phyloP scores from a whole-genome alignment of 148 eudicot species.

The Camellia sinensis region DNA sequence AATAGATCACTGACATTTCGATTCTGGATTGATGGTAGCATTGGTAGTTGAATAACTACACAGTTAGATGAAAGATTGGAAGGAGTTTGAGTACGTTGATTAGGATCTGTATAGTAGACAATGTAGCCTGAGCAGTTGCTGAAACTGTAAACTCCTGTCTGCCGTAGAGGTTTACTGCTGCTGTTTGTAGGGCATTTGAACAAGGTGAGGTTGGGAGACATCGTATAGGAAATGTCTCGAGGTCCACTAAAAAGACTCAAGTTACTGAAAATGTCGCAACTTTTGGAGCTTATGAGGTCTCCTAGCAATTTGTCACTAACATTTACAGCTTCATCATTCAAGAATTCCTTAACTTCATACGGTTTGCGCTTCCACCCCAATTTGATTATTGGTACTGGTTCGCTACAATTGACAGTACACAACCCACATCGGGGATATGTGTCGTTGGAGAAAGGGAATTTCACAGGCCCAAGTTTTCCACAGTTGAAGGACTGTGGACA shows the following conservation, averaged over 20 bases:
- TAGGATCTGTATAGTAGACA: background rate
- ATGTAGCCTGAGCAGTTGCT: background rate
- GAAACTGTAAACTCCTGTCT: background rate
- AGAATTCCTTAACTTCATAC: too few relatives aligned
- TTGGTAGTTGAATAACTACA: slow-evolving; percentile 13
- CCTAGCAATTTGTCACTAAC: background rate
- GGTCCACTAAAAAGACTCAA: background rate
- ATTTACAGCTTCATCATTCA: background rate
- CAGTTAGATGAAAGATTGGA: background rate
- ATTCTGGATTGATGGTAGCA: background rate
- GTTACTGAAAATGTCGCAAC: background rate
- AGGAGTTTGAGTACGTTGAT: background rate
- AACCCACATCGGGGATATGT: slow-evolving; percentile 30
- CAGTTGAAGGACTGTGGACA: slow-evolving; percentile 41
- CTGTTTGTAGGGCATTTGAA: slow-evolving; percentile 22
- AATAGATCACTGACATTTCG: background rate
- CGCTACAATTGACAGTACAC: slow-evolving; percentile 26
- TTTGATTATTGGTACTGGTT: slow-evolving; percentile 6
- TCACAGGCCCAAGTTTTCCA: background rate
- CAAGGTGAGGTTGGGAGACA: slow-evolving; percentile 12
- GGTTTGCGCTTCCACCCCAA: slow-evolving; percentile 15
- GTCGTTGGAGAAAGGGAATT: slow-evolving; percentile 34
- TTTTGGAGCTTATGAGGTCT: background rate
- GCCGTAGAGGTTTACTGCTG: too few relatives aligned
- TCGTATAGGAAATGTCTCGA: slow-evolving; percentile 2